These are phyloP conservation scores for Meyerozyma smithsonii DNA, from an alignment of 1,139 yeast genomes.

Conservation along the genomic window DNA sequence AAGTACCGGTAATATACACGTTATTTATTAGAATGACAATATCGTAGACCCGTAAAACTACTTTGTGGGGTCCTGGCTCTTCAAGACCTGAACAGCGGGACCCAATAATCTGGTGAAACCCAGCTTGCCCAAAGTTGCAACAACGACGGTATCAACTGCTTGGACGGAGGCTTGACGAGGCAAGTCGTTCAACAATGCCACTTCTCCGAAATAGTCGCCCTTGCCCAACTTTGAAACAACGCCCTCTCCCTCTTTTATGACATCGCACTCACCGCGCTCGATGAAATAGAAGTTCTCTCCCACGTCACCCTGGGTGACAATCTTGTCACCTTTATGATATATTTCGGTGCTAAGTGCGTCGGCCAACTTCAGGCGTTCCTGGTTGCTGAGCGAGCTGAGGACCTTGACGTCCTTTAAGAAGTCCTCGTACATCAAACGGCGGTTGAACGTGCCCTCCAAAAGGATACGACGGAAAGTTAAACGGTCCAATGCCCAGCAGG, in stretches of 20 bases:
- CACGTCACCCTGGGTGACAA: constrained; percentile 81
- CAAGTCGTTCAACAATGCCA: constrained; percentile 83
- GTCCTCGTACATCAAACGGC: constrained; percentile 86
- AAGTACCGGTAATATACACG: constrained; percentile 2
- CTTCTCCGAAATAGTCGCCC: constrained; percentile 96
- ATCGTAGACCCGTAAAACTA: constrained; percentile 1
- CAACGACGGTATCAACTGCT: constrained; percentile 72
- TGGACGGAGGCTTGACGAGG: constrained; percentile 94
- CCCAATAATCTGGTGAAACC: constrained; percentile 94
- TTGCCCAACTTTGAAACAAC: constrained; percentile 56
- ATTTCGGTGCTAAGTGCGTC: constrained; percentile 85
- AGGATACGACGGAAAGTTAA: constrained; percentile 83
- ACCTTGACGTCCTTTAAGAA: constrained; percentile 86
- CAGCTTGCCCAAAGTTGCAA: constrained; percentile 84
- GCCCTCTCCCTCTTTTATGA: constrained; percentile 56
- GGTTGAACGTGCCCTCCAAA: constrained; percentile 83
- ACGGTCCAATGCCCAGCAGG: constrained; percentile 87
- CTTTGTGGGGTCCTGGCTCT: constrained; percentile 72
- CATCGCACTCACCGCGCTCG: constrained; percentile 83
- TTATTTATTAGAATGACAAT: constrained; percentile 1
- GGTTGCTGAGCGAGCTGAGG: constrained; percentile 63
- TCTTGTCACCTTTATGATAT: constrained; percentile 66
- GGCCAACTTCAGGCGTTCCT: constrained; percentile 87
- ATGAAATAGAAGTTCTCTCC: constrained; percentile 91
- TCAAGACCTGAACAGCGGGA: constrained; percentile 80